Percentiles rank a stretch among this genome's conserved stretches.
These are phyloP conservation scores for Chaetoceros tenuissimus DNA, from an alignment of 108 stramenopile species.

Conservation along the genomic window DNA sequence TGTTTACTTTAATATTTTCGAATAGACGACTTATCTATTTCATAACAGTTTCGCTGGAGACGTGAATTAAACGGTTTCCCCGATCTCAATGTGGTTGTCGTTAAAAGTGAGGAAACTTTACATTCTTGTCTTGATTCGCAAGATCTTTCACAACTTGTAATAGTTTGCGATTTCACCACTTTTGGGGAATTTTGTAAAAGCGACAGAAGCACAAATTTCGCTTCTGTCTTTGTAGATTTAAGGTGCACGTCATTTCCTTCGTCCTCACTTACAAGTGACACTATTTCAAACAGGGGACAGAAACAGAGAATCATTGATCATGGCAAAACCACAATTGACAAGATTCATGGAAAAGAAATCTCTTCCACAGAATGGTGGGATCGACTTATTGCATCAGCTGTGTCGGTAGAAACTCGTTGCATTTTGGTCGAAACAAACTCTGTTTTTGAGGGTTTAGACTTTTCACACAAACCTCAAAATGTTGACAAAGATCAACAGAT, in stretches of 20 bases:
- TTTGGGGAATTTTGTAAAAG: background rate
- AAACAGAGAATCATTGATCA: slow-evolving; percentile 1
- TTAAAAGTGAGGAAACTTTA: background rate
- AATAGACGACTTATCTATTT: slow-evolving; percentile 4
- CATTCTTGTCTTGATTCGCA: background rate
- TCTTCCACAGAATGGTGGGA: slow-evolving; percentile 28
- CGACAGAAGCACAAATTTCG: slow-evolving; percentile 8
- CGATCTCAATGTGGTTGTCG: slow-evolving; percentile 15
- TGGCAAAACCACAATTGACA: background rate
- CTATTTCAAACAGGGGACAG: background rate
- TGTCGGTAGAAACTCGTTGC: background rate
- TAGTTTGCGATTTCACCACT: background rate
- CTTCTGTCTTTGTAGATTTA: slow-evolving; percentile 22
- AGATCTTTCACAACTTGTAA: background rate
- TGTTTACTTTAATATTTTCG: background rate
- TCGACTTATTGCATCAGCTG: slow-evolving; percentile 4
- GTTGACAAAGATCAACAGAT: too few species aligned
- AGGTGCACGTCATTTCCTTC: slow-evolving; percentile 7
- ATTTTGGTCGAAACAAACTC: slow-evolving; percentile 17
- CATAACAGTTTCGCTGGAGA: slow-evolving; percentile 52
- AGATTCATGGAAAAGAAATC: background rate
- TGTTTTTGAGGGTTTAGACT: background rate
- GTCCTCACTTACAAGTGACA: background rate
- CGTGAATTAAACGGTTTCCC: slow-evolving; percentile 45
- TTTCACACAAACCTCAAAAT: too few species aligned